Conservation (phyloP, 306 rosid genomes). For the Carpinus fangiana region DNA sequence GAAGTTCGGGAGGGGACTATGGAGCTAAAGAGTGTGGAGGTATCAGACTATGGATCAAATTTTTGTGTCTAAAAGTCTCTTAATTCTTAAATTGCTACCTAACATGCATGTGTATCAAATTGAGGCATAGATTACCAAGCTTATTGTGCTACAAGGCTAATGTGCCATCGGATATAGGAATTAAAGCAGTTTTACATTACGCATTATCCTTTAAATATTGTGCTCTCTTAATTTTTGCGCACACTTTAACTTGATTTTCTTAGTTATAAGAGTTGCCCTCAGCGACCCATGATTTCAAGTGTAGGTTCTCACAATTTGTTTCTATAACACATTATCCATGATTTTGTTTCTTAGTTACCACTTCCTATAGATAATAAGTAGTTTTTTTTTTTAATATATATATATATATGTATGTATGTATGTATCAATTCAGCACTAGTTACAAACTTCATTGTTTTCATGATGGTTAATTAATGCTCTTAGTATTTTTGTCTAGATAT, state of each 20-base stretch:
- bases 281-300: too few relatives aligned
- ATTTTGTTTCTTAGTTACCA: neutral
- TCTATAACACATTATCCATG: too few relatives aligned
- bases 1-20: constrained; percentile 67
- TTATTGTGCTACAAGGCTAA: neutral
- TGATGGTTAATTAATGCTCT: constrained; percentile 26
- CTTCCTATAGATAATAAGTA: neutral
- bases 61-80: neutral
- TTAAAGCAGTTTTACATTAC: neutral
- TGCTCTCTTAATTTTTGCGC: neutral
- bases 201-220: neutral
- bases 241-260: neutral
- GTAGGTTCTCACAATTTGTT: too few relatives aligned
- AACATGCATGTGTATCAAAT: neutral
- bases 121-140: neutral
- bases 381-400: neutral
- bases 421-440: neutral
- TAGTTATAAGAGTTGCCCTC: neutral
- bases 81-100: neutral
- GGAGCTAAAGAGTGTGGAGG: constrained; percentile 77
- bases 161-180: neutral
- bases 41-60: constrained; percentile 27
- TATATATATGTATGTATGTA: too few relatives aligned
- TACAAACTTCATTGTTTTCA: constrained; percentile 8
- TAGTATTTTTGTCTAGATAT: constrained; percentile 52